Conservation (phyloP, 305 asterid species). For the Fraxinus latifolia region DNA sequence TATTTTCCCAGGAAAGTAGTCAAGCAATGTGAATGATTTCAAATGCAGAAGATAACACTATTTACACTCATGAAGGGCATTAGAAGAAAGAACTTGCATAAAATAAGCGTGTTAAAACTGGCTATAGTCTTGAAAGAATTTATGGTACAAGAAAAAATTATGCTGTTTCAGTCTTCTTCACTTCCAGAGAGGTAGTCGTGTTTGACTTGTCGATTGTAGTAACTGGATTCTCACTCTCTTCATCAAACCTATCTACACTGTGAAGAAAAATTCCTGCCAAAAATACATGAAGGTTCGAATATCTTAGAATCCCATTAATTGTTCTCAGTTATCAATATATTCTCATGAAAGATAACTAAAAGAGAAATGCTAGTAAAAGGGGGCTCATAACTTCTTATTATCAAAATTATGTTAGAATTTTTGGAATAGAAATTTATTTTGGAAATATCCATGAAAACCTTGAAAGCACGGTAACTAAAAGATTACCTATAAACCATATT, state of each 20-base stretch:
- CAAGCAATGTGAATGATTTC: background rate
- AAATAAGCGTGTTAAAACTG: slow-evolving; percentile 7
- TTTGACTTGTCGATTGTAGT: slow-evolving; percentile 37
- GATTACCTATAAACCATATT: slow-evolving; percentile 72
- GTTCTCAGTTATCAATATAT: background rate
- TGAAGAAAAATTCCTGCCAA: slow-evolving; percentile 62
- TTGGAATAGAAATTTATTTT: background rate
- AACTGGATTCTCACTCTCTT: slow-evolving; percentile 44
- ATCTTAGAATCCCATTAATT: background rate
- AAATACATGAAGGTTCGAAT: background rate
- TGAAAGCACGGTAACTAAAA: background rate
- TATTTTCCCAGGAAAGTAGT: background rate
- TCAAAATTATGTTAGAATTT: background rate
- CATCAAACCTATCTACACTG: slow-evolving; percentile 66
- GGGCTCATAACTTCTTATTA: background rate
- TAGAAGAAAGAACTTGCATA: slow-evolving; percentile 22
- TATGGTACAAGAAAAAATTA: slow-evolving; percentile 21
- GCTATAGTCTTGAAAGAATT: slow-evolving; percentile 2
- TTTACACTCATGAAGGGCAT: slow-evolving; percentile 20
- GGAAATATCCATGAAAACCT: background rate
- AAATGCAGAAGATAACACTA: background rate
- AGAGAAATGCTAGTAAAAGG: background rate
- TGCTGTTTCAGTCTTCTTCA: slow-evolving; percentile 32
- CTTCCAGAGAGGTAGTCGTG: slow-evolving; percentile 61
- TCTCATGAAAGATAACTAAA: background rate